These are phyloP conservation scores for Trichoderma breve DNA, from an alignment of 2,329 filamentous ascomycete species.

Conservation along the genomic window DNA sequence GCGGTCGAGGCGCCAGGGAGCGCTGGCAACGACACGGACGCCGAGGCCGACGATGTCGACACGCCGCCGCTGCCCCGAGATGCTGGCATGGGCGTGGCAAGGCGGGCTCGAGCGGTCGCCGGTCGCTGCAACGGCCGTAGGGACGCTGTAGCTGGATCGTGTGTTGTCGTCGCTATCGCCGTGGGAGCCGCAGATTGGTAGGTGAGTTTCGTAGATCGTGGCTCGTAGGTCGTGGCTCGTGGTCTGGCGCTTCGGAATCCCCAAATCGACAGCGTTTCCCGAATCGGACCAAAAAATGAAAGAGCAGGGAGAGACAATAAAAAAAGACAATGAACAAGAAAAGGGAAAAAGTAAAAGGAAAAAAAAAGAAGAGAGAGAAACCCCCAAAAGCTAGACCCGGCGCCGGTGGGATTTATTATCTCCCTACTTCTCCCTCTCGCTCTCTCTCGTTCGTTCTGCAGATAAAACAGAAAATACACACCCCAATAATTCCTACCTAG, in stretches of 20 bases:
- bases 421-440: neutral
- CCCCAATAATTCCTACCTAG: neutral
- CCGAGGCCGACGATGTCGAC: conserved; percentile 26
- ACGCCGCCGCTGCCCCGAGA: conserved; percentile 24
- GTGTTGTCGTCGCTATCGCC: neutral
- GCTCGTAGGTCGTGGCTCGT: neutral
- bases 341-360: neutral
- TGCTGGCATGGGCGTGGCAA: conserved; percentile 25
- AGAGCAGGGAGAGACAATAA: neutral
- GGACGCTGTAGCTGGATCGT: neutral
- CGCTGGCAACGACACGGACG: conserved; percentile 27
- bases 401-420: conserved; percentile 9
- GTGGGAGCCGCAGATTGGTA: neutral
- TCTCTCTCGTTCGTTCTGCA: neutral
- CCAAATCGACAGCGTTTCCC: neutral
- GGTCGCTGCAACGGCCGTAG: conserved; percentile 12
- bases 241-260: neutral
- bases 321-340: neutral
- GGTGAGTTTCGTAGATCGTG: neutral
- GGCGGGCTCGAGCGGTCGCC: conserved; percentile 4
- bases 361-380: neutral
- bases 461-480: neutral
- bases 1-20: conserved; percentile 9
- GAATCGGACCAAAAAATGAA: neutral
- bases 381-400: neutral